phyloP scores from a whole-genome alignment of 129 eudicot species.

The Flaveria bidentis region DNA sequence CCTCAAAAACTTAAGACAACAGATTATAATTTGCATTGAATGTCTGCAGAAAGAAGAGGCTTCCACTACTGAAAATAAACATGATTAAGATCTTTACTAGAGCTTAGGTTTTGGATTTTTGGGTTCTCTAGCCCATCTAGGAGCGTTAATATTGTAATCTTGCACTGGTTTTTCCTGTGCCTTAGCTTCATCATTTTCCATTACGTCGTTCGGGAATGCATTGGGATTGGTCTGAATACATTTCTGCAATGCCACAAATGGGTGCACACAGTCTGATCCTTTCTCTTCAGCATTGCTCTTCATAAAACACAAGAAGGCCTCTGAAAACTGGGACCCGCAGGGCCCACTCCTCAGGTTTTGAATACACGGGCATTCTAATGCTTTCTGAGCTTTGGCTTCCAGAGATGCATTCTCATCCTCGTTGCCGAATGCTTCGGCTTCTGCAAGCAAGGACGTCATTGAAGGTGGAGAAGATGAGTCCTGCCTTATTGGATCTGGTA shows the following conservation, averaged over 20 bases:
- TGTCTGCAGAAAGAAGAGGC: not conserved
- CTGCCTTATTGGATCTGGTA: conserved; percentile 24
- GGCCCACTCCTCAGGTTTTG: conserved; percentile 81
- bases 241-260: conserved; percentile 83
- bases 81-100: conserved; percentile 27
- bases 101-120: conserved; percentile 45
- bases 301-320: conserved; percentile 83
- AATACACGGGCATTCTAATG: conserved; percentile 92
- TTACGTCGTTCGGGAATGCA: conserved; percentile 74
- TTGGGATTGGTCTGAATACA: conserved; percentile 77
- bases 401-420: conserved; percentile 56
- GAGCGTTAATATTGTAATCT: conserved; percentile 59
- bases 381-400: conserved; percentile 77
- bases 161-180: conserved; percentile 48
- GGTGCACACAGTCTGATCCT: conserved; percentile 95
- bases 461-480: conserved; percentile 41
- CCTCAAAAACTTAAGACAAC: no score
- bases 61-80: not conserved
- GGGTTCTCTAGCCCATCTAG: conserved; percentile 65
- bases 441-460: conserved; percentile 69
- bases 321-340: conserved; percentile 82
- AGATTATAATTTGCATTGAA: no score
- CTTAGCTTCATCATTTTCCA: conserved; percentile 52
- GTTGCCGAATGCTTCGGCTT: conserved; percentile 81
- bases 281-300: conserved; percentile 92